phyloP scores from a whole-genome alignment of 75 land plant genomes.

The Pinus taeda region DNA sequence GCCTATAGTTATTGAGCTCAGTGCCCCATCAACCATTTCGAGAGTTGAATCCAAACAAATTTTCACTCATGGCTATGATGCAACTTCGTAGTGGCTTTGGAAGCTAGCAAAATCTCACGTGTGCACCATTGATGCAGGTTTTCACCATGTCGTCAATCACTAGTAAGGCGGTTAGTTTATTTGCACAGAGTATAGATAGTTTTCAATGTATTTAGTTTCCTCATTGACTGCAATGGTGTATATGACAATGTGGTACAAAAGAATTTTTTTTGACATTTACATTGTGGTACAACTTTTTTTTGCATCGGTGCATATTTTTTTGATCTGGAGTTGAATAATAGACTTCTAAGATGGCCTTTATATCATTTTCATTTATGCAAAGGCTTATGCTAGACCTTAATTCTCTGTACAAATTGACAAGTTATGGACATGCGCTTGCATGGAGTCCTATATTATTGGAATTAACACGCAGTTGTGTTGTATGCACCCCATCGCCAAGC shows the following conservation, averaged over 20 bases:
- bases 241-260: too few species aligned
- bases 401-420: slow-evolving; percentile 17
- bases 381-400: background rate
- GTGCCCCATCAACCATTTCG: slow-evolving; percentile 42
- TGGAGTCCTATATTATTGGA: slow-evolving; percentile 59
- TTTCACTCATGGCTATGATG: slow-evolving; percentile 52
- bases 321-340: too few species aligned
- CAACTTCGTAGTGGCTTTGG: slow-evolving; percentile 72
- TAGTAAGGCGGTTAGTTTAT: slow-evolving; percentile 44
- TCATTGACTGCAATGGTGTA: too few species aligned
- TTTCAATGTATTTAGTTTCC: too few species aligned
- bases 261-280: too few species aligned
- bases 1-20: slow-evolving; percentile 82
- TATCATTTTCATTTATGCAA: background rate
- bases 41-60: slow-evolving; percentile 41
- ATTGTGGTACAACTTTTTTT: too few species aligned
- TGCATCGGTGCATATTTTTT: too few species aligned
- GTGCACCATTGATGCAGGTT: slow-evolving; percentile 69
- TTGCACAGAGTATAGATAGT: background rate
- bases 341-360: background rate
- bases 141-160: slow-evolving; percentile 81
- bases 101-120: slow-evolving; percentile 84
- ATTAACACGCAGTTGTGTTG: slow-evolving; percentile 49
- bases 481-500: too few species aligned
- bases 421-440: slow-evolving; percentile 48